A percentile compares a stretch with the other conserved stretches of the same genome.
phyloP scores from a whole-genome alignment of 2,329 filamentous ascomycete species.

The Penicillium griseofulvum region DNA sequence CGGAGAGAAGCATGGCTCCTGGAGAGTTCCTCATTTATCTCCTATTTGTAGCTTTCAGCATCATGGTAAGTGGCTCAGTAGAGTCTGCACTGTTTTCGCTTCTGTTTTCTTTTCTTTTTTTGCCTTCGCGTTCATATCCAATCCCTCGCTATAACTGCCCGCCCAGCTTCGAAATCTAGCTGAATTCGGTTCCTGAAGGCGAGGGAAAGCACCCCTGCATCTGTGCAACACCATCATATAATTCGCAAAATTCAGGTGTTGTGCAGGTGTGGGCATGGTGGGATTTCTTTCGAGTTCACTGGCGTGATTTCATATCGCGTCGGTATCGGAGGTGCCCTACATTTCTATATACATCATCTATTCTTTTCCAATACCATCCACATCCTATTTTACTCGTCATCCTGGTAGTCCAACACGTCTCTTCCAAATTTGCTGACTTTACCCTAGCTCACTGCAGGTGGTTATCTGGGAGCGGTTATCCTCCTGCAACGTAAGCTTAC shows the following conservation, averaged over 20 bases:
- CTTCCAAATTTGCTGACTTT: constrained; percentile 30
- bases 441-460: constrained; percentile 43
- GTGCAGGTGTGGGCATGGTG: constrained; percentile 71
- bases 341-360: constrained; percentile 41
- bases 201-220: constrained; percentile 77
- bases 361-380: constrained; percentile 25
- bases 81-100: constrained; percentile 7
- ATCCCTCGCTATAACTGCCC: constrained; percentile 73
- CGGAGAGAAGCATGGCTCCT: constrained; percentile 70
- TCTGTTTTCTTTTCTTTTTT: constrained; percentile 9
- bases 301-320: constrained; percentile 53
- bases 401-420: constrained; percentile 20
- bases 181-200: constrained; percentile 78
- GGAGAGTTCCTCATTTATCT: constrained; percentile 82
- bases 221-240: constrained; percentile 52
- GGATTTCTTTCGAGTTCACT: constrained; percentile 69
- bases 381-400: constrained; percentile 13
- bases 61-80: constrained; percentile 66
- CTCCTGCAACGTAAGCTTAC: constrained; percentile 40
- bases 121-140: constrained; percentile 19
- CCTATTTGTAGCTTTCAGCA: constrained; percentile 67
- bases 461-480: constrained; percentile 30
- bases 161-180: constrained; percentile 64
- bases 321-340: constrained; percentile 67
- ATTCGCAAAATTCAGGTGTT: constrained; percentile 60